Evolutionary conservation across 441 rosid genomes (phyloP).

Genomic region (Croton setiger): DNA sequence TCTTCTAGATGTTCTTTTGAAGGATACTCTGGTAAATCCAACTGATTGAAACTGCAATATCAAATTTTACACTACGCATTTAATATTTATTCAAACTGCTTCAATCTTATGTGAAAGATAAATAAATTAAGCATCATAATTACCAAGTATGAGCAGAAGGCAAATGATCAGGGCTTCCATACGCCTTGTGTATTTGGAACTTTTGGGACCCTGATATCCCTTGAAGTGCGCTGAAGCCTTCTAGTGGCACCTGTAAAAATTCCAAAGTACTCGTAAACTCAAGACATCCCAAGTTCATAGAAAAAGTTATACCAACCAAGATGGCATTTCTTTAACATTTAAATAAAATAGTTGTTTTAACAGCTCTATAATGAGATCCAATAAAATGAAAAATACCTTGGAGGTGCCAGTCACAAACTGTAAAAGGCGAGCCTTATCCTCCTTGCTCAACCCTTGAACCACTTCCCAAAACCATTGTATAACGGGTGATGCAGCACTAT

Average conservation of each 20-base stretch:
- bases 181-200: constrained; percentile 98
- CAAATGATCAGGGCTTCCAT: constrained; percentile 83
- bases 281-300: not conserved
- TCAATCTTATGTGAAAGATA: not conserved
- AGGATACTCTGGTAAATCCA: constrained; percentile 95
- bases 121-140: not conserved
- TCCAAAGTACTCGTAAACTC: constrained; percentile 1
- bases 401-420: constrained; percentile 99
- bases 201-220: constrained; percentile 95
- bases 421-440: constrained; percentile 90
- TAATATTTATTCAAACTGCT: not conserved
- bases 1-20: constrained; percentile 85
- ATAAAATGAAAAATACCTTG: constrained; percentile 45
- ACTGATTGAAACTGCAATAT: constrained; percentile 81
- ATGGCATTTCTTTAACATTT: no score
- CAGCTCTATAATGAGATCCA: no score
- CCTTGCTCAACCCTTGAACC: constrained; percentile 92
- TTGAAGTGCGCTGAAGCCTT: constrained; percentile 94
- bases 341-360: not conserved
- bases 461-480: constrained; percentile 99
- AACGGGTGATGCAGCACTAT: constrained; percentile 81
- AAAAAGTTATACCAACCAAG: no score
- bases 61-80: not conserved
- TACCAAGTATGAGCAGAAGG: constrained; percentile 99
- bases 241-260: constrained; percentile 73